phyloP scores from a whole-genome alignment of 495 filamentous ascomycete species.

The Penicillium cinerascens region DNA sequence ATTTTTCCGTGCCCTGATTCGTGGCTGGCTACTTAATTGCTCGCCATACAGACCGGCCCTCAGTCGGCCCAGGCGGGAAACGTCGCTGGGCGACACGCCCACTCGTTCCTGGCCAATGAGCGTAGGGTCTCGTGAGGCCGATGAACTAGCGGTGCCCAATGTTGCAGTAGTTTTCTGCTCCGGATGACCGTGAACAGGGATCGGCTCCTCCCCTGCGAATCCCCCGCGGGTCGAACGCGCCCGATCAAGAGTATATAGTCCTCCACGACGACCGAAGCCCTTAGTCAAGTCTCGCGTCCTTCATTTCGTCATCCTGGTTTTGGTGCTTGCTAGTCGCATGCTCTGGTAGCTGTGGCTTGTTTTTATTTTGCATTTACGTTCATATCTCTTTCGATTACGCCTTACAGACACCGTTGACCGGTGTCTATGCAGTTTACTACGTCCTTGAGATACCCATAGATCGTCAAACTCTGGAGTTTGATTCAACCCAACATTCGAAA shows the following conservation, averaged over 20 bases:
- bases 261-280: conserved; percentile 9
- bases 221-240: conserved; percentile 12
- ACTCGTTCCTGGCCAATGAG: conserved; percentile 17
- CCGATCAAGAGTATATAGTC: conserved; percentile 24
- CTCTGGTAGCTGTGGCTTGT: conserved; percentile 39
- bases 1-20: not conserved
- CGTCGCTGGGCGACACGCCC: conserved; percentile 24
- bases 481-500: conserved; percentile 13
- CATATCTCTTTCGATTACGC: conserved; percentile 8
- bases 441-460: conserved; percentile 38
- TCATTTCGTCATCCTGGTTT: conserved; percentile 26
- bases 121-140: not conserved
- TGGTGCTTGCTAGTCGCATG: conserved; percentile 21
- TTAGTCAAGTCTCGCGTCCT: conserved; percentile 20
- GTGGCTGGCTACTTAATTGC: conserved; percentile 2
- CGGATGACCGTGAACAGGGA: conserved; percentile 16
- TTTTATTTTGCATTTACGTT: conserved; percentile 17
- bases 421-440: conserved; percentile 31
- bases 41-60: not conserved
- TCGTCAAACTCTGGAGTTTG: conserved; percentile 15
- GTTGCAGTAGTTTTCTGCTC: conserved; percentile 40
- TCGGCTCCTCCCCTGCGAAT: conserved; percentile 9
- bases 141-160: conserved; percentile 28
- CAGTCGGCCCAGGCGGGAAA: not conserved
- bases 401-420: conserved; percentile 40